A percentile compares a stretch with the other conserved stretches of the same genome.
phyloP scores from a whole-genome alignment of 257 asterid species.

The Lavandula angustifolia region DNA sequence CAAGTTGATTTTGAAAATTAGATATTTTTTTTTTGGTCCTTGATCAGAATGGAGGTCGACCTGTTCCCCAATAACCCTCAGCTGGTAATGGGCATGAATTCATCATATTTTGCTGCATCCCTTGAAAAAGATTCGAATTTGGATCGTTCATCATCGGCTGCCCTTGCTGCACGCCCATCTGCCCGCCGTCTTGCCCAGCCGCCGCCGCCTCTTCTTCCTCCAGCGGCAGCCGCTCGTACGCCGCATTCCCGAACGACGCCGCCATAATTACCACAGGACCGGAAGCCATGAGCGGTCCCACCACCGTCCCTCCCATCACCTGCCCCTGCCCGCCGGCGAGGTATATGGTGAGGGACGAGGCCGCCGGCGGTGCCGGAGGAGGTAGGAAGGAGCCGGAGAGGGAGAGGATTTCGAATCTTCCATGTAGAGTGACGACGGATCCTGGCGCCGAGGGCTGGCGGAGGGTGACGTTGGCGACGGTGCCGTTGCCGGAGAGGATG shows the following conservation, averaged over 20 bases:
- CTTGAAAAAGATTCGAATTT: slow-evolving; percentile 45
- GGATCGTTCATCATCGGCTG: slow-evolving; percentile 44
- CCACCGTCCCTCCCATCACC: slow-evolving; percentile 90
- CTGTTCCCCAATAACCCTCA: slow-evolving; percentile 74
- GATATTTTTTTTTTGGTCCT: neutral
- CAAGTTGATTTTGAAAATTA: slow-evolving; percentile 24
- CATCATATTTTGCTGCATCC: slow-evolving; percentile 60
- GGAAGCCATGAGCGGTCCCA: slow-evolving; percentile 73
- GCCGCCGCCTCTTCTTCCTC: slow-evolving; percentile 66
- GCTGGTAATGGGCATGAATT: slow-evolving; percentile 57
- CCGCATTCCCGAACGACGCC: slow-evolving; percentile 91
- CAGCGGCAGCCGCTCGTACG: slow-evolving; percentile 84
- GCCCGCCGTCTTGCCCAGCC: slow-evolving; percentile 35
- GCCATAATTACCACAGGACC: slow-evolving; percentile 96
- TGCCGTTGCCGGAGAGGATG: slow-evolving; percentile 76
- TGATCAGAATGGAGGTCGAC: slow-evolving; percentile 66
- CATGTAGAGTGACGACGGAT: slow-evolving; percentile 71
- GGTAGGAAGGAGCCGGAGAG: slow-evolving; percentile 87
- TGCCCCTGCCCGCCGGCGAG: slow-evolving; percentile 93
- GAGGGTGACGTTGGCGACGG: slow-evolving; percentile 74
- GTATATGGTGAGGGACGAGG: slow-evolving; percentile 77
- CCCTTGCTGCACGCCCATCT: slow-evolving; percentile 45
- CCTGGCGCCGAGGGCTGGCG: slow-evolving; percentile 84
- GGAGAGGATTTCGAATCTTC: slow-evolving; percentile 82
- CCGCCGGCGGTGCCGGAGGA: slow-evolving; percentile 89